These are phyloP conservation scores for Ogataea paradorogensis DNA, from an alignment of 805 yeast genomes.

Conservation along the genomic window DNA sequence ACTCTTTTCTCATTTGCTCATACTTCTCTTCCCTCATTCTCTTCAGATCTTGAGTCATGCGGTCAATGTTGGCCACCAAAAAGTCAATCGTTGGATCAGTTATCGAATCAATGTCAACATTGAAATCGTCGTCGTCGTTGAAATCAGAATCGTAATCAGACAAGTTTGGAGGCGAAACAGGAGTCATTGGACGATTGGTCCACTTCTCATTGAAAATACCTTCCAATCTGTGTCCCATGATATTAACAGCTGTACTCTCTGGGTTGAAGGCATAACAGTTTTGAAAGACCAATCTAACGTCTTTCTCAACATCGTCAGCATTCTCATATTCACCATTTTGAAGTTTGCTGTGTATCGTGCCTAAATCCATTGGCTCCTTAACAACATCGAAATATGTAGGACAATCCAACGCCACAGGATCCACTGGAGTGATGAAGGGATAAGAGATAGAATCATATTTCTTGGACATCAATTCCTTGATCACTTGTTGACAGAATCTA, in stretches of 20 bases:
- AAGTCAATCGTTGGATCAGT: constrained; percentile 89
- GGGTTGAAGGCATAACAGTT: constrained; percentile 95
- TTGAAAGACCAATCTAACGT: constrained; percentile 75
- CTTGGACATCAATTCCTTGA: constrained; percentile 79
- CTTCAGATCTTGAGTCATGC: constrained; percentile 83
- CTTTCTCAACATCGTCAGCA: constrained; percentile 83
- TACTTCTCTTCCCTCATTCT: constrained; percentile 77
- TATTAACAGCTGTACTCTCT: constrained; percentile 92
- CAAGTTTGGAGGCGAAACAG: constrained; percentile 50
- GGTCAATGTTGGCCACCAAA: constrained; percentile 78
- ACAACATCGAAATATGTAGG: constrained; percentile 87
- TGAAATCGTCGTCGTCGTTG: constrained; percentile 48
- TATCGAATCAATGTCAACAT: constrained; percentile 58
- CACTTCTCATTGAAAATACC: constrained; percentile 82
- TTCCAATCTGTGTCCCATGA: constrained; percentile 92
- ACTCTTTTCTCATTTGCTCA: constrained; percentile 62
- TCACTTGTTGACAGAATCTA: constrained; percentile 75
- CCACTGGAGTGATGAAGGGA: constrained; percentile 93
- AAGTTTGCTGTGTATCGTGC: constrained; percentile 76
- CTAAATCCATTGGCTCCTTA: constrained; percentile 92
- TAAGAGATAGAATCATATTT: constrained; percentile 81
- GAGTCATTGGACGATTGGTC: constrained; percentile 77
- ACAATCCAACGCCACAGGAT: constrained; percentile 88
- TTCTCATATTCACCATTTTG: constrained; percentile 85
- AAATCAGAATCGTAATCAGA: constrained; percentile 43